Base-by-base conservation (phyloP, 495 filamentous ascomycete genomes). In the Baudoinia panamericana region DNA sequence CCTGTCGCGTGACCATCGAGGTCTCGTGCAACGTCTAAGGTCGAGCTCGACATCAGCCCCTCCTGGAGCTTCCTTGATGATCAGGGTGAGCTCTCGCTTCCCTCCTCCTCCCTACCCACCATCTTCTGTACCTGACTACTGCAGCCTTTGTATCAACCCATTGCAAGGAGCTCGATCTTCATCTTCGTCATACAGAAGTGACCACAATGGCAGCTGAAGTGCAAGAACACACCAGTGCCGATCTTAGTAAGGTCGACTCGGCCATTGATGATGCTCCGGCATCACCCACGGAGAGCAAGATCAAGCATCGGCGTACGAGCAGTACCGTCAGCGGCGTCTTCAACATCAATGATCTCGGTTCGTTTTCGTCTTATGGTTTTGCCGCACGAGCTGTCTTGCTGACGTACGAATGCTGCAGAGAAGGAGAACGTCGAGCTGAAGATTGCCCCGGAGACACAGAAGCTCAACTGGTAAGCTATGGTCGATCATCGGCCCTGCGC, bases 291-390 rank as follows among this genome's bases (percentile, higher is more conserved):
- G 76, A 84, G 52, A 69, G 61, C 38, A 69, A 71, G 61, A 68
- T 64, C 45, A 64, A 62, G 25, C 75, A 80, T 55, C 68, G 73
- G 50, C 72, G 84, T 50, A 62, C 64, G 36, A 80, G 80, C 52
- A 84, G 81, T 15, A 75, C 68, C 46, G 66, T 63, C 23, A 63
- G 72, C 37, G 80, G 76, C 41, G 73, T 92, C 39, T 77, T 65
- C 63, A 92, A 82, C 60, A 84, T 94, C 66, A 73, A 72, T 50
- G 86, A 94, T 48, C 67, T 94, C 47, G 80, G 85, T 94, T 67
- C 55, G 75, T 60, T 20, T n/a, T n/a, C n/a, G n/a, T n/a, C n/a
- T n/a, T n/a, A 15, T 10, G 10, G 9, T 25, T 23, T 10, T 27
- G 15, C n/a, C n/a, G 11, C 16, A n/a, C 18, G 5, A 2, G 19